A percentile compares a stretch with the other conserved stretches of the same genome.
phyloP scores from a whole-genome alignment of 345 rosid genomes.

The Murraya koenigii region DNA sequence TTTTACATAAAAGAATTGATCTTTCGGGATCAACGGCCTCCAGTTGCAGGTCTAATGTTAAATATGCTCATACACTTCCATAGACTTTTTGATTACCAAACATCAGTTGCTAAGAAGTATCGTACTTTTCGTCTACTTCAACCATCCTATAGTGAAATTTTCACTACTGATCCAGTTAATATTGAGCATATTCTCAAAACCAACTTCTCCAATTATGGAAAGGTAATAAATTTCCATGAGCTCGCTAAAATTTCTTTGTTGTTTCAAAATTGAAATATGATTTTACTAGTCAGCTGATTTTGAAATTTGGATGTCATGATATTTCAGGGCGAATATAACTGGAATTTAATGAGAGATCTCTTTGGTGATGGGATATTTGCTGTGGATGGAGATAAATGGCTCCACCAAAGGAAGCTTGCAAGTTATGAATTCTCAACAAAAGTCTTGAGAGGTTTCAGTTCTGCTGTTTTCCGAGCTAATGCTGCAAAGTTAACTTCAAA shows the following conservation, averaged over 20 bases:
- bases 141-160: slow-evolving; percentile 32
- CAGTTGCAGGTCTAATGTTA: slow-evolving; percentile 37
- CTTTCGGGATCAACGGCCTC: slow-evolving; percentile 29
- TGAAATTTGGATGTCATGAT: background rate
- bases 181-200: slow-evolving; percentile 43
- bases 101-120: slow-evolving; percentile 28
- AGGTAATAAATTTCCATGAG: slow-evolving; percentile 20
- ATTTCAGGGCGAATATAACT: slow-evolving; percentile 30
- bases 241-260: background rate
- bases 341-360: slow-evolving; percentile 40
- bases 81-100: slow-evolving; percentile 33
- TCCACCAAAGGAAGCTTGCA: slow-evolving; percentile 41
- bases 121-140: slow-evolving; percentile 25
- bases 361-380: slow-evolving; percentile 45
- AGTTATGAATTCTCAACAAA: slow-evolving; percentile 45
- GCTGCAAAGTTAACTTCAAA: slow-evolving; percentile 30
- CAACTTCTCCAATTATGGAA: slow-evolving; percentile 41
- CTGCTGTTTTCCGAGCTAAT: slow-evolving; percentile 28
- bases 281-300: background rate
- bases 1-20: slow-evolving; percentile 25
- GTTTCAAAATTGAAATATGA: background rate
- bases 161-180: slow-evolving; percentile 37
- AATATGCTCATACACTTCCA: slow-evolving; percentile 28
- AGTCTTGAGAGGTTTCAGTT: slow-evolving; percentile 35
- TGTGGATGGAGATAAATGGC: slow-evolving; percentile 44